Evolutionary conservation across 345 rosid species (phyloP), one percentile per base, ranked within the genome.

Genomic region (Salix udensis): DNA sequence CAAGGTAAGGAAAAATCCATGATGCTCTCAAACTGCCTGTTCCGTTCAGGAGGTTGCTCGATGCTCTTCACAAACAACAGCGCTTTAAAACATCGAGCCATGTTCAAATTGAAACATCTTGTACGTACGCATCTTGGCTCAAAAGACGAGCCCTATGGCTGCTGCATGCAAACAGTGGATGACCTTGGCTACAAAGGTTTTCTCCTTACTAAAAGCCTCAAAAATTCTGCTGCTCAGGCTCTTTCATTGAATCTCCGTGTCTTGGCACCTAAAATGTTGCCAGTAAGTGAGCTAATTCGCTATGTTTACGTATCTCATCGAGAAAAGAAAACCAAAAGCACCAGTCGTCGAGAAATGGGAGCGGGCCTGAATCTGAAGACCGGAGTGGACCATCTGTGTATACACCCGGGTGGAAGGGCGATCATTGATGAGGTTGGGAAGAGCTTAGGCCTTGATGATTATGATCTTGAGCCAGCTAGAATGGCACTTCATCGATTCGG

Each of bases 1-100:
- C 77, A 85, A 8, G 97, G 94, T 50, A 89, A 83, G 62, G 94
- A 93, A 48, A 90, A 85, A 61, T 93, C 97, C 3, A 93, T 91
- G 97, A 85, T 91, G 77, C 85, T 90, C 44, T 91, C 96, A 1
- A 91, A 93, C 67, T 88, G 91, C 73, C 83, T 93, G 44, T 93
- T 93, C 69, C 85, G 96, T 1, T 79, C 86, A 0, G 96, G 97
- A 55, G 96, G 97, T 37, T 87, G 94, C 71, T 88, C 97, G 4
- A 84, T 93, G 80, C 83, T 93, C 26, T 61, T 93, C 68, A 91
- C 96, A 9, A 91, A 93, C 87, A 80, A 81, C 24, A 48, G 79
- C 26, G 67, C 84, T 36, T 58, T 87, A 30, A 88, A 87, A 80
- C 76, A 76, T 67, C 31, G 67, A 76, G 88, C 92, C 21, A 48